Evolutionary conservation across 2,329 filamentous ascomycete genomes (phyloP).

Genomic region (Cladosporium sp.): DNA sequence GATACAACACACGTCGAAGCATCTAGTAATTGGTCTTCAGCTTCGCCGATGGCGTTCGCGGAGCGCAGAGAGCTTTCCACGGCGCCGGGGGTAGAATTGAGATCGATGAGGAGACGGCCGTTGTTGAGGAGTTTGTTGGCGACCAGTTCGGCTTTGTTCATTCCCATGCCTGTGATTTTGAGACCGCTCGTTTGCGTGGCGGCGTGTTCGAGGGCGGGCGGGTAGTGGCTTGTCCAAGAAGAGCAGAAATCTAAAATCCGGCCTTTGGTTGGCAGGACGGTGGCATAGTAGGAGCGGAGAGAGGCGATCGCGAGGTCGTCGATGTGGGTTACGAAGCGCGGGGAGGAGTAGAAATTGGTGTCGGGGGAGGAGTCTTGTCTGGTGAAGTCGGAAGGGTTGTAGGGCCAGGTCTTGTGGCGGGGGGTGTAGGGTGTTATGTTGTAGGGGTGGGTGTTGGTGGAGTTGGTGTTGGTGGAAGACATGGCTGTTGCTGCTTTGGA

Average conservation of each 20-base stretch:
- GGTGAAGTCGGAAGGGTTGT: slow-evolving; percentile 41
- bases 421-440: slow-evolving; percentile 30
- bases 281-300: slow-evolving; percentile 49
- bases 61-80: slow-evolving; percentile 28
- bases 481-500: background rate
- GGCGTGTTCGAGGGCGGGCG: slow-evolving; percentile 31
- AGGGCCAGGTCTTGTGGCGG: slow-evolving; percentile 38
- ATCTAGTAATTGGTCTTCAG: slow-evolving; percentile 39
- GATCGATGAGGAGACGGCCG: slow-evolving; percentile 42
- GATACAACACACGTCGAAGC: slow-evolving; percentile 53
- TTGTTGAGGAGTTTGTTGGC: slow-evolving; percentile 42
- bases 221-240: slow-evolving; percentile 53
- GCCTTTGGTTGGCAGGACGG: slow-evolving; percentile 43
- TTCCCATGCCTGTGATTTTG: slow-evolving; percentile 49
- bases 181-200: slow-evolving; percentile 21
- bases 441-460: slow-evolving; percentile 23
- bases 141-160: slow-evolving; percentile 50
- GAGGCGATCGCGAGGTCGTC: slow-evolving; percentile 51
- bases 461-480: background rate
- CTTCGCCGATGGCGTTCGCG: slow-evolving; percentile 12
- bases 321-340: slow-evolving; percentile 56
- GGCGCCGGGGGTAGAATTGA: slow-evolving; percentile 43
- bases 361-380: slow-evolving; percentile 42
- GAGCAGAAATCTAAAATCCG: slow-evolving; percentile 53
- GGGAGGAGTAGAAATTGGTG: slow-evolving; percentile 41